phyloP scores from a whole-genome alignment of 345 rosid species.

The Cochlearia excelsa region DNA sequence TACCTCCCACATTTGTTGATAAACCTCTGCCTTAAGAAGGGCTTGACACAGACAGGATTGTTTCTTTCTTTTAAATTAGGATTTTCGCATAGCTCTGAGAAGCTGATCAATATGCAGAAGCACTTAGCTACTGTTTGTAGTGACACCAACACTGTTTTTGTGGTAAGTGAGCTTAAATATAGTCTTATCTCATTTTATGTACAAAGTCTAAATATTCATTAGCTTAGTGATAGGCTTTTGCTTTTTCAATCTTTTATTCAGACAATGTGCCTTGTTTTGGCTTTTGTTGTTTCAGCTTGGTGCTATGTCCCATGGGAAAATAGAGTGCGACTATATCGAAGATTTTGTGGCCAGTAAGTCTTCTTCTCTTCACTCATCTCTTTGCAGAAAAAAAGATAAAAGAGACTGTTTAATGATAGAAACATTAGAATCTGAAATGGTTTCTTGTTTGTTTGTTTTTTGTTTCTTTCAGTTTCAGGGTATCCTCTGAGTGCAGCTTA shows the following conservation, averaged over 20 bases:
- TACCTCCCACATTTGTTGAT: neutral
- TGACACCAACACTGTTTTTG: slow-evolving; percentile 71
- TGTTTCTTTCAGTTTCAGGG: slow-evolving; percentile 60
- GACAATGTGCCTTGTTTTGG: neutral
- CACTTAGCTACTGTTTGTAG: slow-evolving; percentile 49
- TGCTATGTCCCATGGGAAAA: slow-evolving; percentile 90
- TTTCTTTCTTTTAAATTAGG: slow-evolving; percentile 45
- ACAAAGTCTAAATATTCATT: neutral
- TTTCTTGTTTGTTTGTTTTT: slow-evolving; percentile 13
- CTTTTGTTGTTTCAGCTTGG: slow-evolving; percentile 51
- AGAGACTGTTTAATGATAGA: neutral
- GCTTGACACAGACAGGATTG: neutral
- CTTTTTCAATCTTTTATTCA: neutral
- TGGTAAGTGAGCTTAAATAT: slow-evolving; percentile 50
- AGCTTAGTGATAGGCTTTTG: too few relatives aligned
- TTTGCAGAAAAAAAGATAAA: neutral
- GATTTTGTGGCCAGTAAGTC: slow-evolving; percentile 63
- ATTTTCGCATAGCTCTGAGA: slow-evolving; percentile 75
- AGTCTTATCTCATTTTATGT: neutral
- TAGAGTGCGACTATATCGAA: slow-evolving; percentile 53
- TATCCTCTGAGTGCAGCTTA: slow-evolving; percentile 87
- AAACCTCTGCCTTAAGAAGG: neutral
- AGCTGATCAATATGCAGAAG: slow-evolving; percentile 58
- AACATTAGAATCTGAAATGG: slow-evolving; percentile 14
- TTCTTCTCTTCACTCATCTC: slow-evolving; percentile 5